Evolutionary conservation across 2,329 filamentous ascomycete species (phyloP).

Genomic region (Diaporthe sp.): DNA sequence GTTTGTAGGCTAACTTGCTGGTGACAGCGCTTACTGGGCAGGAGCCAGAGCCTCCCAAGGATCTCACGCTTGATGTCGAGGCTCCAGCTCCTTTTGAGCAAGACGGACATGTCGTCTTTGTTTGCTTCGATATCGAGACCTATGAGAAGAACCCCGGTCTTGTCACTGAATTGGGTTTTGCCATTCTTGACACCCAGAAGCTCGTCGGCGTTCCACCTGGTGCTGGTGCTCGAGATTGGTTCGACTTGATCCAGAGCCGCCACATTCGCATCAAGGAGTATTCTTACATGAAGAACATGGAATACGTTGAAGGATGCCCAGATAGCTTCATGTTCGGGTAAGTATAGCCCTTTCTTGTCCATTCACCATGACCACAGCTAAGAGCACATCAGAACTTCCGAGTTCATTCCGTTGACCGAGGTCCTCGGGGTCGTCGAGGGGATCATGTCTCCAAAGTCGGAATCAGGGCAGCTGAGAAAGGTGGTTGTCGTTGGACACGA

Average conservation of each 20-base stretch:
- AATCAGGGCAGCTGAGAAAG: slow-evolving; percentile 43
- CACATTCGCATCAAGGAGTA: slow-evolving; percentile 86
- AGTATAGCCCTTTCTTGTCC: slow-evolving; percentile 43
- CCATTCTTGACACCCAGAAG: slow-evolving; percentile 79
- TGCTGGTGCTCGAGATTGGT: slow-evolving; percentile 75
- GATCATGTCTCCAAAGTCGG: slow-evolving; percentile 51
- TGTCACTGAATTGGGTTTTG: slow-evolving; percentile 89
- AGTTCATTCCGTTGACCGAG: slow-evolving; percentile 54
- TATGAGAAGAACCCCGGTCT: slow-evolving; percentile 76
- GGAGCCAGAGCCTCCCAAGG: slow-evolving; percentile 19
- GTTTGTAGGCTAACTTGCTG: background rate
- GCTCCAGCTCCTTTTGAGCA: slow-evolving; percentile 60
- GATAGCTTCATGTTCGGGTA: slow-evolving; percentile 83
- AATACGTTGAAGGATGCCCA: slow-evolving; percentile 80
- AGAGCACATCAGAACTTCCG: slow-evolving; percentile 54
- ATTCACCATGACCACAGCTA: slow-evolving; percentile 30
- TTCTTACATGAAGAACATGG: slow-evolving; percentile 72
- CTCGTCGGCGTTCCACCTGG: slow-evolving; percentile 71
- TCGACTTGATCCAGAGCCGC: slow-evolving; percentile 72
- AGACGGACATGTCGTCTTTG: slow-evolving; percentile 74
- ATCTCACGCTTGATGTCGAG: slow-evolving; percentile 56
- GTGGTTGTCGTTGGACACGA: slow-evolving; percentile 89
- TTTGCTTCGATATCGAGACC: slow-evolving; percentile 87
- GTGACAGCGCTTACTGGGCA: slow-evolving; percentile 32
- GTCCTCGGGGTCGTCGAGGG: slow-evolving; percentile 52